Evolutionary conservation across 805 yeast genomes (phyloP).

Genomic region (Saccharomycopsis vini): DNA sequence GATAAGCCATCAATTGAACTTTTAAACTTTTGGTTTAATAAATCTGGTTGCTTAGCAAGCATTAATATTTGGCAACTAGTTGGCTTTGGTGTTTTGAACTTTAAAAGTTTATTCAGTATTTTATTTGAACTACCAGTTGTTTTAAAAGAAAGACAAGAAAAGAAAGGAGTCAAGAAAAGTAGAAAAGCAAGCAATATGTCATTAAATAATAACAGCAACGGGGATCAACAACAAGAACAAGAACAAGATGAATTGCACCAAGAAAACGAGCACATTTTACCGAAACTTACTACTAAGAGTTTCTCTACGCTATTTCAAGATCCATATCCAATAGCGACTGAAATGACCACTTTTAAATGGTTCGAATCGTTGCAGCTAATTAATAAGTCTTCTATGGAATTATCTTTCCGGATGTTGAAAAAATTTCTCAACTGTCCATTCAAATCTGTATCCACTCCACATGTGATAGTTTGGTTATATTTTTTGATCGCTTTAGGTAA

Average conservation of each 20-base stretch:
- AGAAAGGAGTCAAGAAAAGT: slow-evolving; percentile 56
- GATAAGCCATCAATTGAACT: slow-evolving; percentile 34
- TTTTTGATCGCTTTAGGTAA: slow-evolving; percentile 58
- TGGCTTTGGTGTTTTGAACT: slow-evolving; percentile 58
- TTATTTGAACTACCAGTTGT: slow-evolving; percentile 66
- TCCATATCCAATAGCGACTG: slow-evolving; percentile 22
- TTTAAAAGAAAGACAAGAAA: slow-evolving; percentile 59
- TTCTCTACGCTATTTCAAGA: slow-evolving; percentile 16
- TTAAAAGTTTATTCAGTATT: slow-evolving; percentile 67
- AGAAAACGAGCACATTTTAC: neutral
- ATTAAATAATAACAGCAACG: neutral
- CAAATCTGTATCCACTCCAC: slow-evolving; percentile 59
- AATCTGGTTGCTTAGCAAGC: slow-evolving; percentile 66
- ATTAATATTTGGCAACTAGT: slow-evolving; percentile 66
- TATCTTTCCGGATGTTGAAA: slow-evolving; percentile 58
- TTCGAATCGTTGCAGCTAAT: slow-evolving; percentile 43
- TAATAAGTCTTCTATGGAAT: slow-evolving; percentile 56
- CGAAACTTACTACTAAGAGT: slow-evolving; percentile 1
- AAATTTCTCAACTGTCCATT: slow-evolving; percentile 63
- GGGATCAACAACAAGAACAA: neutral
- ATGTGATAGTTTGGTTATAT: slow-evolving; percentile 69
- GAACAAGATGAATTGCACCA: neutral
- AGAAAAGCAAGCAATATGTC: slow-evolving; percentile 19
- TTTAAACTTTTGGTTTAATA: slow-evolving; percentile 64
- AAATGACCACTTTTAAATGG: slow-evolving; percentile 39